Base-by-base conservation (phyloP, 352 stramenopile species). In the Phytophthora cactorum region DNA sequence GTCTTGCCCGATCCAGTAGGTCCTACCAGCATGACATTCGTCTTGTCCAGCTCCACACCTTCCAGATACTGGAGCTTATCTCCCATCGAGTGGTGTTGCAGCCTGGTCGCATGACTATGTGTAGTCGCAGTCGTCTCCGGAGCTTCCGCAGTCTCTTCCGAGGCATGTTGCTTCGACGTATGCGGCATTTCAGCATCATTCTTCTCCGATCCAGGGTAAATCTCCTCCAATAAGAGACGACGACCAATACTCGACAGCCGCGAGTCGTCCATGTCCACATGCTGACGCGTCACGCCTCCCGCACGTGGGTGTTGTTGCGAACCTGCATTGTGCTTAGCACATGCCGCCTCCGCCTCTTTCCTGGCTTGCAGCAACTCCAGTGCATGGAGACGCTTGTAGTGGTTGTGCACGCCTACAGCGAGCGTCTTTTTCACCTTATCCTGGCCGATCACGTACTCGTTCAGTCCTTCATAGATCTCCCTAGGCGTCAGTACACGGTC, bases 391-490 rank as follows among this genome's bases (percentile, higher is more conserved):
- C 96, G 84, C 75, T 99, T 99, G 93, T 99, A 99, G 84, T 99
- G 97, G 82, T 99, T 99, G 80, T 99, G 92, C 41, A 99, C 96
- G 49, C 94, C 96, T 28, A 99, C 97, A 10, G 84, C 92, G 10
- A 99, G 76, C 31, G 96, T 97, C 63, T 98, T 94, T 81, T 99
- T 99, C 32, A 99, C 97, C 59, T 97, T 93, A 14, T 97, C 84
- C 82, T 99, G 97, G 14, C 97, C 97, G 73, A 99, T 99, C 0
- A 99, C 97, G 68, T 98, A 98, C 77, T 98, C 89, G 74, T 99
- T 96, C 27, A 99, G 74, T 0, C 93, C 92, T 12, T 97, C 82
- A 67, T 96, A 98, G 74, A 99, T 97, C 78, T 98, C 82, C 7
- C 84, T 79, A 17, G 97, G 97, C 12, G 95, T 99, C 29, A 95